Evolutionary conservation across 768 basidiomycete species (phyloP), one percentile per base, ranked within the genome.

Genomic region (Butyriboletus loyo): DNA sequence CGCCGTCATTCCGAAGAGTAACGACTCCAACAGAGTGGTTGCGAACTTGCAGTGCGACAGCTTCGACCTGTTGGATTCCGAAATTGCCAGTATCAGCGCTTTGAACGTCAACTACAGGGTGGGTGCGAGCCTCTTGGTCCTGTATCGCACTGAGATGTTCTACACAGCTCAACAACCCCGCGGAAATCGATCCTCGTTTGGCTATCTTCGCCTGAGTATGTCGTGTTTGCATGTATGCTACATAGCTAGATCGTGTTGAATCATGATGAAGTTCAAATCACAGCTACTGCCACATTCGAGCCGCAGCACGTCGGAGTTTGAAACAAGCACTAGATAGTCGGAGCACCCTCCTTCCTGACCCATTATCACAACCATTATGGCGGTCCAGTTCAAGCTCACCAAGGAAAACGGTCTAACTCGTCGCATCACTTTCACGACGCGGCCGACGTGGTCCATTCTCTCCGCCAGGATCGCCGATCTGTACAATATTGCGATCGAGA

Each of bases 1-100:
- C 53, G 83, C 84, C 31, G 83, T 91, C 40, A 80, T 92, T 55
- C 89, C 89, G 41, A 92, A 92, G 75, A 80, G 77, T 45, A 82
- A 81, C 65, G 60, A 74, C 57, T 46, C 55, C 4, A 54, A 64
- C 8, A 74, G 78, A 46, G 58, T 78, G 51, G 59, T 62, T 19
- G 59, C 73, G 56, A 83, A 83, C 72, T 58, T 86, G 57, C 63
- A 76, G 38, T 73, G 73, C 63, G 66, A 71, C 53, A 65, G 65
- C 31, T 78, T 79, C 55, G 69, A 82, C 56, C 75, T 92, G 40
- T 68, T 77, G 7, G 73, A 76, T n/a, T 73, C 74, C 2, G 86
- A 91, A 52, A 68, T 89, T 24, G 71, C 79, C 43, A 59, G 57
- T 17, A 82, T 92, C 61, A 80, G 74, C 56, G 66, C 68, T 4